These are phyloP conservation scores for Aureobasidium mangrovei DNA, from an alignment of 2,329 filamentous ascomycete genomes.

Conservation along the genomic window DNA sequence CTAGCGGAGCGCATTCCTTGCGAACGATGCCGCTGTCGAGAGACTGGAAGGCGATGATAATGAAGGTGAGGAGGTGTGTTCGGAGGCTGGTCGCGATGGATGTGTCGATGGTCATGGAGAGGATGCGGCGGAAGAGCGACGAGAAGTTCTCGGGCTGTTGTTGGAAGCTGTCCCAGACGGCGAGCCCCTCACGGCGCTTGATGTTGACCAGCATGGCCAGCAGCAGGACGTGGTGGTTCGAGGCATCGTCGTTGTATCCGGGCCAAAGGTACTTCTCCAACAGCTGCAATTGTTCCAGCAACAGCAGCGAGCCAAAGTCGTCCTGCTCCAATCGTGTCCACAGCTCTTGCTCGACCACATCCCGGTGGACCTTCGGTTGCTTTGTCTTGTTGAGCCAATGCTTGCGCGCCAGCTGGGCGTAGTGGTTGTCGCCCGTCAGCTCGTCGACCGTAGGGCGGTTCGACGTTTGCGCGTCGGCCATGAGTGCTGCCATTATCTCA, in stretches of 20 bases:
- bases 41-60: slow-evolving; percentile 88
- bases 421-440: slow-evolving; percentile 57
- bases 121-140: slow-evolving; percentile 74
- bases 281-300: slow-evolving; percentile 82
- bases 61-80: slow-evolving; percentile 77
- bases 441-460: slow-evolving; percentile 58
- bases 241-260: slow-evolving; percentile 76
- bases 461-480: slow-evolving; percentile 17
- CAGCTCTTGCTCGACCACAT: slow-evolving; percentile 76
- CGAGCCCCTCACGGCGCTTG: slow-evolving; percentile 77
- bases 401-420: slow-evolving; percentile 65
- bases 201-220: slow-evolving; percentile 79
- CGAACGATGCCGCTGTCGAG: slow-evolving; percentile 80
- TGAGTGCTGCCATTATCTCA: slow-evolving; percentile 9
- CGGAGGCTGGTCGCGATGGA: slow-evolving; percentile 43
- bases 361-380: slow-evolving; percentile 60
- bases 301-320: slow-evolving; percentile 66
- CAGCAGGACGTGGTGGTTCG: slow-evolving; percentile 84
- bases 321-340: slow-evolving; percentile 84
- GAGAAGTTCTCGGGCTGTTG: slow-evolving; percentile 76
- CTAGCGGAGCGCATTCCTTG: slow-evolving; percentile 91
- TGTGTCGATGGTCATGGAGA: slow-evolving; percentile 66
- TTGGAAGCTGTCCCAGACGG: slow-evolving; percentile 77
- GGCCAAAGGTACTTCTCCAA: slow-evolving; percentile 95
- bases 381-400: slow-evolving; percentile 69